Percentiles rank a stretch among this genome's conserved stretches.
phyloP scores from a whole-genome alignment of 2,329 filamentous ascomycete species.

The Xylariaceae sp. region DNA sequence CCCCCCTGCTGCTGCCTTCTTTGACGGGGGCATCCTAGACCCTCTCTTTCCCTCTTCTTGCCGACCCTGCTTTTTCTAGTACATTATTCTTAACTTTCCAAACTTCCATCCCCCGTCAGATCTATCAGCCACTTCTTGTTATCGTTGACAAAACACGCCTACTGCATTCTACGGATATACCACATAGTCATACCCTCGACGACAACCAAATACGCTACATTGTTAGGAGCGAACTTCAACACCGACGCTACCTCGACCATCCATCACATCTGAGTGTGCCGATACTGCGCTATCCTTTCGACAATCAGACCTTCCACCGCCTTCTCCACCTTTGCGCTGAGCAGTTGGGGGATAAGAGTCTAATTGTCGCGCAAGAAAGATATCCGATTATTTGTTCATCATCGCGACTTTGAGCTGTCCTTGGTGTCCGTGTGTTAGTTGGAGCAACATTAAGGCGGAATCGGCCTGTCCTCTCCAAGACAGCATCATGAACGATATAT shows the following conservation, averaged over 20 bases:
- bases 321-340: slow-evolving; percentile 11
- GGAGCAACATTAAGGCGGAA: no score
- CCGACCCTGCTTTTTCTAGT: slow-evolving; percentile 15
- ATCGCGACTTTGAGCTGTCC: no score
- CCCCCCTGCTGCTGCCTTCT: slow-evolving; percentile 16
- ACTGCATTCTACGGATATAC: slow-evolving; percentile 1
- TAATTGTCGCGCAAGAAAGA: no score
- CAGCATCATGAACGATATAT: slow-evolving; percentile 23
- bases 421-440: no score
- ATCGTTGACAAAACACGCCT: slow-evolving; percentile 5
- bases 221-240: slow-evolving; percentile 2
- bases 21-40: slow-evolving; percentile 19
- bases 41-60: slow-evolving; percentile 10
- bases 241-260: slow-evolving; percentile 3
- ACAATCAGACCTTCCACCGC: slow-evolving; percentile 4
- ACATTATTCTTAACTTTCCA: slow-evolving; percentile 7
- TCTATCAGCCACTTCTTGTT: slow-evolving; percentile 12
- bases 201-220: slow-evolving; percentile 7
- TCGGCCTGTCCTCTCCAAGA: slow-evolving; percentile 1
- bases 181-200: not conserved
- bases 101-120: slow-evolving; percentile 7
- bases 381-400: no score
- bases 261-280: slow-evolving; percentile 1
- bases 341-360: slow-evolving; percentile 12
- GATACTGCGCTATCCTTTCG: slow-evolving; percentile 4